A percentile compares a stretch with the other conserved stretches of the same genome.
phyloP scores from a whole-genome alignment of 805 yeast species.

The Barnettozyma sp. region DNA sequence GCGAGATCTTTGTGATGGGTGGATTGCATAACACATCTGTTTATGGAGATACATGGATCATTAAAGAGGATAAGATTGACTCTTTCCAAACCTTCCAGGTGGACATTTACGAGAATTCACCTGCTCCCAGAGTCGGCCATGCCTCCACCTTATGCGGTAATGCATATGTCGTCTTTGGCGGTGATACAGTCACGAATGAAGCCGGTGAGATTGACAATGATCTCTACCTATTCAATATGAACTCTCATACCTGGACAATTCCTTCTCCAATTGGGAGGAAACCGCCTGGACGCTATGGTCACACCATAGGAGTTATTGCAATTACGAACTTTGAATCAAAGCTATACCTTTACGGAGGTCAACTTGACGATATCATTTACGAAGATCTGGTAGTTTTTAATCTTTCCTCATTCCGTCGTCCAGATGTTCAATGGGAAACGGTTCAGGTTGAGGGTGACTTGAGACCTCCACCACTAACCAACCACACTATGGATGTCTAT shows the following conservation, averaged over 20 bases:
- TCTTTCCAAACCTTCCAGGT: constrained; percentile 42
- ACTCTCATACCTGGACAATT: constrained; percentile 70
- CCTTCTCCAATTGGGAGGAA: constrained; percentile 68
- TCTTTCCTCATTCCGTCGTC: constrained; percentile 74
- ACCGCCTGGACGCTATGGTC: constrained; percentile 94
- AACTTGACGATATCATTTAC: constrained; percentile 73
- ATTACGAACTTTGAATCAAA: constrained; percentile 49
- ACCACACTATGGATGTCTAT: constrained; percentile 82
- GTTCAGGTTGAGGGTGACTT: constrained; percentile 45
- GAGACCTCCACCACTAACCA: constrained; percentile 79
- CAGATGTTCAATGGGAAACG: constrained; percentile 79
- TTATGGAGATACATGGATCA: constrained; percentile 92
- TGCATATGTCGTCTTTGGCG: constrained; percentile 93
- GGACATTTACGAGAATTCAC: constrained; percentile 70
- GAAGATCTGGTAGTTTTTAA: constrained; percentile 85
- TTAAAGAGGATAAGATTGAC: constrained; percentile 39
- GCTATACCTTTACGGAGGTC: constrained; percentile 91
- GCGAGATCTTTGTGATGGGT: constrained; percentile 85
- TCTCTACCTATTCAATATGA: constrained; percentile 77
- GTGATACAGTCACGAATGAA: constrained; percentile 83
- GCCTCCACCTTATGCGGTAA: constrained; percentile 88
- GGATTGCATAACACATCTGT: constrained; percentile 90
- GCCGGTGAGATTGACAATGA: constrained; percentile 81
- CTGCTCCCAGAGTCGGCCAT: constrained; percentile 96
- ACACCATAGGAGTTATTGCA: constrained; percentile 72